These are phyloP conservation scores for Magnaporthiopsis poae DNA, from an alignment of 2,329 filamentous ascomycete species.

Conservation along the genomic window DNA sequence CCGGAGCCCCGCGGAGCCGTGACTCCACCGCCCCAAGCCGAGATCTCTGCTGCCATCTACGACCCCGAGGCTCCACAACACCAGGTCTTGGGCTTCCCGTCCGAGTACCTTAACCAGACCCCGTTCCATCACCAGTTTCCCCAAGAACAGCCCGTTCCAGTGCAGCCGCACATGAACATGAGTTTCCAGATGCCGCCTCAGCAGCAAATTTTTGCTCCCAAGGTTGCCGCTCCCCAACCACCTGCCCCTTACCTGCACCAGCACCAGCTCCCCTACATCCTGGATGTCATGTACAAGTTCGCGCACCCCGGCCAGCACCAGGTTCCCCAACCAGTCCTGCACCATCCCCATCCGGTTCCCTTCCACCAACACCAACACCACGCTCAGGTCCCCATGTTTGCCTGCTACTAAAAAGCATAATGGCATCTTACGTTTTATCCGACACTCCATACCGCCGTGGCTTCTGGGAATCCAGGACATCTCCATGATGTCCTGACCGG, in stretches of 20 bases:
- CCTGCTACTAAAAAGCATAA: conserved; percentile 2
- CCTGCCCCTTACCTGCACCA: conserved; percentile 1
- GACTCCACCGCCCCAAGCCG: conserved; percentile 25
- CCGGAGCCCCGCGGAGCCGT: conserved; percentile 32
- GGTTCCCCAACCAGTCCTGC: conserved; percentile 2
- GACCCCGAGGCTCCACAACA: conserved; percentile 34
- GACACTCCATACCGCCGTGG: not conserved
- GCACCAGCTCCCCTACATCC: conserved; percentile 2
- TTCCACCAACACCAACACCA: conserved; percentile 4
- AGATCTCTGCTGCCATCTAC: conserved; percentile 27
- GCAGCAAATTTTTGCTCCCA: not conserved
- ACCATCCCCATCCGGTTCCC: conserved; percentile 6
- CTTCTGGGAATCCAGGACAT: not conserved
- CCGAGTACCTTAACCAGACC: conserved; percentile 28
- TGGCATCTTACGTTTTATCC: not conserved
- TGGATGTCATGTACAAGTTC: conserved; percentile 6
- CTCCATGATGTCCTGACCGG: not conserved
- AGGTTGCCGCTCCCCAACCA: not conserved
- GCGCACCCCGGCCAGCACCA: conserved; percentile 1
- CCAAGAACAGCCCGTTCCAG: not conserved
- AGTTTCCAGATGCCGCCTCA: not conserved
- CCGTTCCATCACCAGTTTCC: not conserved
- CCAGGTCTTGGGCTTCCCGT: conserved; percentile 25
- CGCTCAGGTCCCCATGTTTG: conserved; percentile 7
- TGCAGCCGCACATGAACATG: not conserved